Evolutionary conservation across 1,284 basidiomycete species (phyloP), one percentile per base, ranked within the genome.

Genomic region (Athelia psychrophila): DNA sequence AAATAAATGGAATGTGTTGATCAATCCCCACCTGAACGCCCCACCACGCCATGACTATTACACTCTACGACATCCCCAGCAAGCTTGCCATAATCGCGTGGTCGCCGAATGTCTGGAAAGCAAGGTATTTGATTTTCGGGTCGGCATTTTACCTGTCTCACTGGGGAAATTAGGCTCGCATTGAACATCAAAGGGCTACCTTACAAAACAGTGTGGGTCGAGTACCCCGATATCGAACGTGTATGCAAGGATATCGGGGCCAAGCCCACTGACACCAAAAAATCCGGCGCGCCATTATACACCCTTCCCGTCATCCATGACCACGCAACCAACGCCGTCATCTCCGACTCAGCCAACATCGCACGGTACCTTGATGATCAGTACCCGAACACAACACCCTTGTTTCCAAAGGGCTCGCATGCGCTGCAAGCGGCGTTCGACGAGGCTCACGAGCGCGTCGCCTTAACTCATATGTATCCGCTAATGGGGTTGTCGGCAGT

Each of bases 371-470:
- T 79, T 51, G 78, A 79, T 52, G 56, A 59, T 38, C 67, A 67
- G 13, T 80, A 78, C 58, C 75, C 77, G 1, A 62, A 70, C 38
- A 66, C 68, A 0, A 66, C 63, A 3, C 50, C 48, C 23, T 56
- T 71, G 10, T 53, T 72, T 25, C 69, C 67, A 0, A 20, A 47
- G 9, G 61, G 63, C 22, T 60, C 65, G 1, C 55, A 44, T 15
- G 67, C 64, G 10, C 60, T 76, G 1, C 68, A 69, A 30, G 56
- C 59, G 2, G 67, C 68, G 3, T 73, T 75, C 54, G 47, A 54
- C 9, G 55, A 60, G 13, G 56, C 57, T 1, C 58, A 66, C 48
- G n/a, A n/a, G n/a, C 36, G 46, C 1, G 27, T 53, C 1, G 53
- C 62, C 32, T 12, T 69, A 27, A 38, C 16, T 2, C 36, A 58